Base-by-base conservation (phyloP, 1,284 basidiomycete species). In the Filobasidium uniguttulatum region DNA sequence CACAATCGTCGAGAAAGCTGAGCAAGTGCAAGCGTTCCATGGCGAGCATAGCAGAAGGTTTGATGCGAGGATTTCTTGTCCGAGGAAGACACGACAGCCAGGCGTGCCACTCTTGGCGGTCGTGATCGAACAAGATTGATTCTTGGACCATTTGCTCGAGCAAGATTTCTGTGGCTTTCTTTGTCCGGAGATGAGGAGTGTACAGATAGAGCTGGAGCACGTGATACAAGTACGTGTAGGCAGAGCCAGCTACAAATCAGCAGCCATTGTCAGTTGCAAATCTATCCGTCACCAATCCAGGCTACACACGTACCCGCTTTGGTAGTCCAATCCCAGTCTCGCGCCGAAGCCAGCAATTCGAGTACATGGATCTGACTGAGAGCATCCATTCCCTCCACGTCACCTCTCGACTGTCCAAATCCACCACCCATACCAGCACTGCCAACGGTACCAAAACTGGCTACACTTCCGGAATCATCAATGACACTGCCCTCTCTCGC, bases 41-140 rank as follows among this genome's bases (percentile, higher is more conserved):
- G 72, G 73, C 34, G 82, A 53, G 22, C 61, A 62, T 38, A 4
- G 68, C 6, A 71, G 64, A 1, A 75, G 71, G 3, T 31, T 75
- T 77, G 50, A 81, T 77, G 0, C 55, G 55, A 0, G 73, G 73
- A 0, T 76, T 56, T 70, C 66, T 14, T 66, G 69, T 44, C 59
- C 69, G 54, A 12, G 63, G 64, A 15, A 65, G 57, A 15, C 79
- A 76, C 2, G 73, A 67, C 4, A 94, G 72, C 90, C 89, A 94
- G 3, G 84, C 71, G 0, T 73, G 65, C 2, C 86, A 73, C 62
- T 94, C 89, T 19, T 75, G 68, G 0, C 75, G 70, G 56, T 85
- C 81, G 59, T 88, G 83, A 57, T 88, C 82, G 68, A 93, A 94
- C 26, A 93, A 63, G 2, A 88, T 75, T 46, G 81, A 85, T 5